A percentile compares a stretch with the other conserved stretches of the same genome.
phyloP scores from a whole-genome alignment of 164 flowering plant species.

The Protea cynaroides region DNA sequence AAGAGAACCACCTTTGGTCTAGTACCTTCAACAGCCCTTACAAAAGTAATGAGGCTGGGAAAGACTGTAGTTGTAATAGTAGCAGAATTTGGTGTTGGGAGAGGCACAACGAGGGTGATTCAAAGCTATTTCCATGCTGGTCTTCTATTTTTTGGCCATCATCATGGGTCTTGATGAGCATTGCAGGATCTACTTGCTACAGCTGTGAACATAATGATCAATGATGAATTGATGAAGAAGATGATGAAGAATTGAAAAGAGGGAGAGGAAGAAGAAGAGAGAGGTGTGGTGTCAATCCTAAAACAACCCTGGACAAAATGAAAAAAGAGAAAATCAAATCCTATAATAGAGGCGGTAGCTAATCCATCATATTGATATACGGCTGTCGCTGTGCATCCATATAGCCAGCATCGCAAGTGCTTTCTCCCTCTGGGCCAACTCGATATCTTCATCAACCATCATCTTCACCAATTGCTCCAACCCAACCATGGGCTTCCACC shows the following conservation, averaged over 20 bases:
- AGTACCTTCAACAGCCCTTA: slow-evolving; percentile 59
- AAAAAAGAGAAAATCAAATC: too few species aligned
- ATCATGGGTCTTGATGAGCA: slow-evolving; percentile 14
- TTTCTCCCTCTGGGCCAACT: too few species aligned
- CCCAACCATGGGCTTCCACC: too few species aligned
- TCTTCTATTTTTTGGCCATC: slow-evolving; percentile 22
- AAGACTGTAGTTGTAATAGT: slow-evolving; percentile 77
- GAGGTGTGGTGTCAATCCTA: neutral
- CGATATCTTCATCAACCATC: too few species aligned
- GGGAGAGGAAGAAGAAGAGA: neutral
- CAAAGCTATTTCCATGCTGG: slow-evolving; percentile 19
- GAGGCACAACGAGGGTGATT: slow-evolving; percentile 53
- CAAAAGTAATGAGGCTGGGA: slow-evolving; percentile 78
- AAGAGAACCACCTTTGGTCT: slow-evolving; percentile 78
- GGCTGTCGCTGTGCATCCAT: too few species aligned
- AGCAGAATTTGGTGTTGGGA: slow-evolving; percentile 51
- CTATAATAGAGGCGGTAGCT: too few species aligned
- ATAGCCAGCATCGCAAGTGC: too few species aligned
- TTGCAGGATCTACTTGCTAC: neutral
- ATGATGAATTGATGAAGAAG: neutral
- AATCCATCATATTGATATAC: too few species aligned
- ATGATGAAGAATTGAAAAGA: neutral
- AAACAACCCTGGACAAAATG: too few species aligned
- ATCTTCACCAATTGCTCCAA: too few species aligned
- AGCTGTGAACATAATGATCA: neutral